Conservation (phyloP, 805 yeast species). For the Candida tallmaniae region DNA sequence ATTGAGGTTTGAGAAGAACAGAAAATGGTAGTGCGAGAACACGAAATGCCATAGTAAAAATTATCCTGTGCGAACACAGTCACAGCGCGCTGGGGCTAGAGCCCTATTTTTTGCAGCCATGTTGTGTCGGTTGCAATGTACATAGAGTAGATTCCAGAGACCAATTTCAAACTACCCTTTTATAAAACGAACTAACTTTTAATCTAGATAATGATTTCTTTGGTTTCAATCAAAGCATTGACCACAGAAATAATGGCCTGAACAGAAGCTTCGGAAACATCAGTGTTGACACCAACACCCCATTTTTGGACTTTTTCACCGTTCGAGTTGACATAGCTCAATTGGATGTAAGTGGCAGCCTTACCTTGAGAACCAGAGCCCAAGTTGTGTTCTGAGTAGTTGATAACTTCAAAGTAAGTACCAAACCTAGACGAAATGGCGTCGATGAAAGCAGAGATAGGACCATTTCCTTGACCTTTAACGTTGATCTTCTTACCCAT, state of each 20-base stretch:
- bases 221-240: constrained; percentile 27
- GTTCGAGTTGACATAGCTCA: constrained; percentile 34
- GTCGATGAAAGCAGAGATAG: constrained; percentile 67
- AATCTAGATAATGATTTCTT: constrained; percentile 25
- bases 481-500: constrained; percentile 22
- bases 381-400: constrained; percentile 68
- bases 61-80: no score
- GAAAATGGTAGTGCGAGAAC: not conserved
- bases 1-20: not conserved
- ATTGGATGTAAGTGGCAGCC: constrained; percentile 73
- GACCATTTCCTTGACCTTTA: constrained; percentile 71
- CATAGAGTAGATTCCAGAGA: no score
- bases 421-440: constrained; percentile 54
- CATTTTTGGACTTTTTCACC: constrained; percentile 31
- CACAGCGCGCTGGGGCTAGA: no score
- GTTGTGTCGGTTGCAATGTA: no score
- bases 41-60: no score
- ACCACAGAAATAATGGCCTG: constrained; percentile 63
- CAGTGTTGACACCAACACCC: constrained; percentile 43
- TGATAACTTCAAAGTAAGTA: constrained; percentile 54
- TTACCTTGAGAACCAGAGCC: constrained; percentile 67
- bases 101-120: no score
- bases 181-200: no score
- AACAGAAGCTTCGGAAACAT: constrained; percentile 46
- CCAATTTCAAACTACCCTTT: no score